These are phyloP conservation scores for Dryas drummondii DNA, from an alignment of 306 rosid species.

Conservation along the genomic window DNA sequence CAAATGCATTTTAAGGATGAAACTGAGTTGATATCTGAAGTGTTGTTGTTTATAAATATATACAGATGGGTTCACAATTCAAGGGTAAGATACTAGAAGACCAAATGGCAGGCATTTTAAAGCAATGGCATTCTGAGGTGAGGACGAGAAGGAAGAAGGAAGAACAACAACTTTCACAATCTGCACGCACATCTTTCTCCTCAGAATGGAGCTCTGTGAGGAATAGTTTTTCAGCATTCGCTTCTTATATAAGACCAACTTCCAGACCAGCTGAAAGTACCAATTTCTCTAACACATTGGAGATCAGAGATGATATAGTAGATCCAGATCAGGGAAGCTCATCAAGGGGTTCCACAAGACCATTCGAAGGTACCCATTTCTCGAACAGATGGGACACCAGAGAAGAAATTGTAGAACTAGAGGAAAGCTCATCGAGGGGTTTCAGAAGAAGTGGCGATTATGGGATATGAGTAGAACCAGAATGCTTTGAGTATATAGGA, in stretches of 20 bases:
- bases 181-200: slow-evolving; percentile 21
- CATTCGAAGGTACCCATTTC: slow-evolving; percentile 12
- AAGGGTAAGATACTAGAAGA: slow-evolving; percentile 36
- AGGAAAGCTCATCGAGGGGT: slow-evolving; percentile 18
- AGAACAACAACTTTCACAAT: slow-evolving; percentile 4
- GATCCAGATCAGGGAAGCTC: slow-evolving; percentile 13
- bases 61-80: slow-evolving; percentile 48
- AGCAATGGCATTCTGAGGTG: slow-evolving; percentile 37
- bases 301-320: slow-evolving; percentile 16
- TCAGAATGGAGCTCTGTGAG: slow-evolving; percentile 34
- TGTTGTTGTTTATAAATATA: not conserved
- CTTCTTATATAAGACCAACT: slow-evolving; percentile 10
- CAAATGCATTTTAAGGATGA: not conserved
- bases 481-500: slow-evolving; percentile 6
- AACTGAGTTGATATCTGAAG: not conserved
- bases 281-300: not conserved
- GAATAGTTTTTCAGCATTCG: slow-evolving; percentile 11
- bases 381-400: slow-evolving; percentile 4
- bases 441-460: not conserved
- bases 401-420: slow-evolving; percentile 11
- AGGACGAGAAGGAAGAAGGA: slow-evolving; percentile 34
- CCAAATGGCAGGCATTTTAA: slow-evolving; percentile 25
- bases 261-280: slow-evolving; percentile 15
- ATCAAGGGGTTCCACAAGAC: slow-evolving; percentile 4
- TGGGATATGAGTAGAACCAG: not conserved